These are phyloP conservation scores for Asterella californica DNA, from an alignment of 225 moss, liverwort and hornwort species.

Conservation along the genomic window DNA sequence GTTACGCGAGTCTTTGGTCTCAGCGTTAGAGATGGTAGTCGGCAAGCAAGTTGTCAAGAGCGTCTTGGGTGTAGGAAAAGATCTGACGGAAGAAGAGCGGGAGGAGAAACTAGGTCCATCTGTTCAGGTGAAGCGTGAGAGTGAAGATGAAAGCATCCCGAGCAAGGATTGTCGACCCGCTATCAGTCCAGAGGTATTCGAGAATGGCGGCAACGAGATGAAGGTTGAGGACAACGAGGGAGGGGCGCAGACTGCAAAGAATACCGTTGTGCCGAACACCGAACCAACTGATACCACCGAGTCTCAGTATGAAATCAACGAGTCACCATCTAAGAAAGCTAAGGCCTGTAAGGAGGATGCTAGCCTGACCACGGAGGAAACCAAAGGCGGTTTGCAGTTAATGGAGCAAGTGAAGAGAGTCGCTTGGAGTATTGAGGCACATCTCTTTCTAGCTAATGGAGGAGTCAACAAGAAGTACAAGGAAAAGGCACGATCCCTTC, in stretches of 20 bases:
- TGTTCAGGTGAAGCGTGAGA: slow-evolving; percentile 10
- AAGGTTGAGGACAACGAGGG: slow-evolving; percentile 34
- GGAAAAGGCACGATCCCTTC: slow-evolving; percentile 93
- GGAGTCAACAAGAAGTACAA: slow-evolving; percentile 86
- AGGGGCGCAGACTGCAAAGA: neutral
- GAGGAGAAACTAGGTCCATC: slow-evolving; percentile 11
- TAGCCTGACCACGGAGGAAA: slow-evolving; percentile 56
- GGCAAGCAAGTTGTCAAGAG: slow-evolving; percentile 83
- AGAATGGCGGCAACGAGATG: slow-evolving; percentile 33
- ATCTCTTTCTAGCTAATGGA: slow-evolving; percentile 71
- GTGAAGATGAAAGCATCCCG: neutral
- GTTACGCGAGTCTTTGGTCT: slow-evolving; percentile 72
- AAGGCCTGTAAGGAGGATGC: slow-evolving; percentile 59
- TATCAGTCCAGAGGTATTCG: slow-evolving; percentile 27
- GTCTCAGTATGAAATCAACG: slow-evolving; percentile 28
- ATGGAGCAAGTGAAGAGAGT: slow-evolving; percentile 90
- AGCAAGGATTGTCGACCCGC: slow-evolving; percentile 23
- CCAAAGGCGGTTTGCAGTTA: slow-evolving; percentile 77
- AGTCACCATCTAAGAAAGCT: slow-evolving; percentile 53
- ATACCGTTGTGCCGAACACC: neutral
- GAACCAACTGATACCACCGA: neutral
- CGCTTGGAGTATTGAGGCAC: slow-evolving; percentile 72
- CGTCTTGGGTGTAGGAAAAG: slow-evolving; percentile 53
- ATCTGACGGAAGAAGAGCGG: slow-evolving; percentile 32
- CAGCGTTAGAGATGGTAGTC: slow-evolving; percentile 89